Evolutionary conservation across 2,329 filamentous ascomycete genomes (phyloP).

Genomic region (Sporothrix sp.): DNA sequence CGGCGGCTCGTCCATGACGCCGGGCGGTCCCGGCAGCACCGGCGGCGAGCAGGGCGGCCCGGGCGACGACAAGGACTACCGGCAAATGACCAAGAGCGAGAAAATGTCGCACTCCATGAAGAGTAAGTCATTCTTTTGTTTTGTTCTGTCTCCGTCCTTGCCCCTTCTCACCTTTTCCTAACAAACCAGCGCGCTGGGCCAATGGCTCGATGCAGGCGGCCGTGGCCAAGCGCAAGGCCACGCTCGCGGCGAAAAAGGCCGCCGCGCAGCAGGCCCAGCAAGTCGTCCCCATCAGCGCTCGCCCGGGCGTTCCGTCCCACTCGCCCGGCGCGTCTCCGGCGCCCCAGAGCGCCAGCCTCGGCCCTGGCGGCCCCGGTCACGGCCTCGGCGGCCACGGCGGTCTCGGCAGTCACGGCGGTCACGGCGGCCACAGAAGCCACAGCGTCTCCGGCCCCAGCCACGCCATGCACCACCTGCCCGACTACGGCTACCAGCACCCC

Average conservation of each 20-base stretch:
- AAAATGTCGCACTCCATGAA: slow-evolving; percentile 59
- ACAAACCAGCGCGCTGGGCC: slow-evolving; percentile 49
- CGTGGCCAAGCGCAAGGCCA: slow-evolving; percentile 52
- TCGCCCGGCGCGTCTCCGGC: no score
- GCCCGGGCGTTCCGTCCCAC: no score
- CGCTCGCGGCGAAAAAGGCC: slow-evolving; percentile 47
- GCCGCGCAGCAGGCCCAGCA: slow-evolving; percentile 19
- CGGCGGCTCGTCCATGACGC: neutral
- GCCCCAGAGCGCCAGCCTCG: no score
- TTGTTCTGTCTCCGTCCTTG: neutral
- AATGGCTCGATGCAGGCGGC: slow-evolving; percentile 51
- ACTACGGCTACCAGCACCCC: no score
- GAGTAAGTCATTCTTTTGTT: slow-evolving; percentile 33
- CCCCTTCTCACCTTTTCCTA: slow-evolving; percentile 2
- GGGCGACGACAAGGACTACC: slow-evolving; percentile 43
- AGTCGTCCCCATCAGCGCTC: neutral
- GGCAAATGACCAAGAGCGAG: slow-evolving; percentile 53
- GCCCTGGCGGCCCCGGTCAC: no score
- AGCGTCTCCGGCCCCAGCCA: neutral
- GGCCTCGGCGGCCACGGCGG: no score
- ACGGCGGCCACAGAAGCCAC: neutral
- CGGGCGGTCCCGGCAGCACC: neutral
- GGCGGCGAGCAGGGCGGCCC: neutral
- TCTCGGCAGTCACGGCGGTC: no score
- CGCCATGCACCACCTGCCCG: no score